phyloP scores from a whole-genome alignment of 306 rosid species.

The Fragaria iinumae region DNA sequence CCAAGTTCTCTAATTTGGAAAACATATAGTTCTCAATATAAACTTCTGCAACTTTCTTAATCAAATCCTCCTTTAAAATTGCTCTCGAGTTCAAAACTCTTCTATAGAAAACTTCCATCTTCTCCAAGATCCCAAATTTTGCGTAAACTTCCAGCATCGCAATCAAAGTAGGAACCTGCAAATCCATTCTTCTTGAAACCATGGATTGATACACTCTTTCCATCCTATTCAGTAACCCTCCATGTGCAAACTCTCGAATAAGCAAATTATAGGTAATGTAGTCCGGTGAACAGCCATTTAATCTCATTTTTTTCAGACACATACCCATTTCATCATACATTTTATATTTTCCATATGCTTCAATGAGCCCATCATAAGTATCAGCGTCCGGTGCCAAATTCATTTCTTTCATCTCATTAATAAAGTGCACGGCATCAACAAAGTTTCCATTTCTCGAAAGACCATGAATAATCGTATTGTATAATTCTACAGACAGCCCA shows the following conservation, averaged over 20 bases:
- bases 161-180: constrained; percentile 56
- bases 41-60: constrained; percentile 58
- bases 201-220: constrained; percentile 53
- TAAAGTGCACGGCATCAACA: constrained; percentile 38
- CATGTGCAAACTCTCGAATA: constrained; percentile 59
- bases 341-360: constrained; percentile 62
- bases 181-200: constrained; percentile 54
- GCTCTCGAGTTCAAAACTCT: constrained; percentile 43
- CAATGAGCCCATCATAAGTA: constrained; percentile 60
- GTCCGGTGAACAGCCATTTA: constrained; percentile 56
- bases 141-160: constrained; percentile 72
- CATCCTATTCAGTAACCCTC: constrained; percentile 59
- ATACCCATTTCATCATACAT: constrained; percentile 68
- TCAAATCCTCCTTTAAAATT: constrained; percentile 50
- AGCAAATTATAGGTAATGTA: constrained; percentile 65
- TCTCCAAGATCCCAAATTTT: constrained; percentile 57
- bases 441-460: constrained; percentile 49
- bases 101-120: constrained; percentile 62
- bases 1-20: constrained; percentile 63
- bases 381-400: constrained; percentile 43
- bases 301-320: constrained; percentile 62
- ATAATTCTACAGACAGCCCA: constrained; percentile 42
- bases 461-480: constrained; percentile 56
- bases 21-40: constrained; percentile 59
- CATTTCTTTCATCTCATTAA: constrained; percentile 55